Conservation (phyloP, 169 alveolate species). For the Plasmodium ovale region DNA sequence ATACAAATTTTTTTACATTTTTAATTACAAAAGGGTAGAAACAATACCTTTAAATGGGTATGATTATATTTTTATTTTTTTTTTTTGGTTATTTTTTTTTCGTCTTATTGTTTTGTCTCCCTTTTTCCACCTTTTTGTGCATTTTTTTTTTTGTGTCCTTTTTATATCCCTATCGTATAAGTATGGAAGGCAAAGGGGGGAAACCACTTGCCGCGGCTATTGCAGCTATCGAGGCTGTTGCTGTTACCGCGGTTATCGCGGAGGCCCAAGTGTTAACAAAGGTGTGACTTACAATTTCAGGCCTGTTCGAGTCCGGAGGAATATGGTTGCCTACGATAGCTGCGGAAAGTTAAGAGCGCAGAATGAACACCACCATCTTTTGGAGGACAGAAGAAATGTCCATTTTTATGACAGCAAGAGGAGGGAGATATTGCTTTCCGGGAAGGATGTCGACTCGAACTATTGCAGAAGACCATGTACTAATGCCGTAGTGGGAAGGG, state of each 20-base stretch:
- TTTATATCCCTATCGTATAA: slow-evolving; percentile 67
- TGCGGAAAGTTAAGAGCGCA: neutral
- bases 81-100: slow-evolving; percentile 70
- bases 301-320: slow-evolving; percentile 15
- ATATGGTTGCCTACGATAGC: neutral
- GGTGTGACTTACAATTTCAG: slow-evolving; percentile 22
- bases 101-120: slow-evolving; percentile 61
- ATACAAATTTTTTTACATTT: slow-evolving; percentile 66
- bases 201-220: neutral
- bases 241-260: too few relatives aligned
- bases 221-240: too few relatives aligned
- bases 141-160: slow-evolving; percentile 63
- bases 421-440: neutral
- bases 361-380: neutral
- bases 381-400: slow-evolving; percentile 17
- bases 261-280: too few relatives aligned
- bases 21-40: slow-evolving; percentile 34
- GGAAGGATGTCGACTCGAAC: slow-evolving; percentile 28
- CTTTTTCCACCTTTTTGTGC: slow-evolving; percentile 22
- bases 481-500: neutral
- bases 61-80: slow-evolving; percentile 44
- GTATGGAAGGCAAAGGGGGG: slow-evolving; percentile 13
- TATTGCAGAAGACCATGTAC: slow-evolving; percentile 26
- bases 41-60: slow-evolving; percentile 30
- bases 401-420: slow-evolving; percentile 27